phyloP scores from a whole-genome alignment of 495 filamentous ascomycete species.

The Xylaria cubensis region DNA sequence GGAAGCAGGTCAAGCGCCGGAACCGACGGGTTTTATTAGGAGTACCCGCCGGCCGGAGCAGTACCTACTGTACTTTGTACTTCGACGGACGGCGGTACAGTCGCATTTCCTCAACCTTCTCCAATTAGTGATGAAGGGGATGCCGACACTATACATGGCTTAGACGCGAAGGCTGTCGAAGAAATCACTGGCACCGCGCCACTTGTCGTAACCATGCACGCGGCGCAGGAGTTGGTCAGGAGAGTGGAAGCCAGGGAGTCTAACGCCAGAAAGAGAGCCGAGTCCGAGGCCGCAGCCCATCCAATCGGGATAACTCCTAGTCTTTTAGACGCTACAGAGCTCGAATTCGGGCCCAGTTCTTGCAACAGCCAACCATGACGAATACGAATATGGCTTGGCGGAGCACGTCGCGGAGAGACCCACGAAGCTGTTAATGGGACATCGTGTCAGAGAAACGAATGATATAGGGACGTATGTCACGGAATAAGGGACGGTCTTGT shows the following conservation, averaged over 20 bases:
- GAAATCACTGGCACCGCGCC: not conserved
- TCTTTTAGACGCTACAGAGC: conserved; percentile 12
- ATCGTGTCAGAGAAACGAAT: not conserved
- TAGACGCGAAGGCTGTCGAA: not conserved
- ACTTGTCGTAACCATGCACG: conserved; percentile 29
- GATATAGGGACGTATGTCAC: not conserved
- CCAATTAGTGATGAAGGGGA: not conserved
- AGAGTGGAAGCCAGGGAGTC: conserved; percentile 35
- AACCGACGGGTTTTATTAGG: conserved; percentile 42
- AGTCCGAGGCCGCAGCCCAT: conserved; percentile 33
- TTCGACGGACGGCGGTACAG: conserved; percentile 25
- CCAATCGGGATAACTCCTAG: not conserved
- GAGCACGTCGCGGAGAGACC: not conserved
- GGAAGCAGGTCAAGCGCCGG: conserved; percentile 35
- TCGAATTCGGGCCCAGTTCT: conserved; percentile 34
- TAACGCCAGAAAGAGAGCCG: conserved; percentile 29
- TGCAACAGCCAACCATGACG: conserved; percentile 34
- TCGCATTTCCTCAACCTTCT: not conserved
- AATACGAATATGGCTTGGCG: not conserved
- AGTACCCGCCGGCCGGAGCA: conserved; percentile 32
- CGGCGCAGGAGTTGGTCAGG: conserved; percentile 36
- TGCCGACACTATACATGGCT: not conserved
- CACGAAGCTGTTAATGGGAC: not conserved
- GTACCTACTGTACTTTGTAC: conserved; percentile 29
- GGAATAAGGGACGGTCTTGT: not conserved